Conservation (phyloP, 768 basidiomycete genomes). For the Russula vinacea region DNA sequence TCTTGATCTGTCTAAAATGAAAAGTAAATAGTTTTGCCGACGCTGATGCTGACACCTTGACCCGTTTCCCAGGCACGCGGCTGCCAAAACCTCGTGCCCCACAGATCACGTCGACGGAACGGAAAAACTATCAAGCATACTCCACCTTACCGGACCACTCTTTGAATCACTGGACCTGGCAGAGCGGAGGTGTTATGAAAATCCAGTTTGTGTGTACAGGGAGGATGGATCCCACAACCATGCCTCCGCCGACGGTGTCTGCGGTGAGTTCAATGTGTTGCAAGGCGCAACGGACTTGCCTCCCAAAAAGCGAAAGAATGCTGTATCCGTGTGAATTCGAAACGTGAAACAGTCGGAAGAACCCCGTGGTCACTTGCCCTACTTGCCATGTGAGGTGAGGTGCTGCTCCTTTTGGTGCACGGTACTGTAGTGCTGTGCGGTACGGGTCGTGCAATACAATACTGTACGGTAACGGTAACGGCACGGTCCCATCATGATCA, state of each 20-base stretch:
- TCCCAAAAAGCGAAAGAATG: background rate
- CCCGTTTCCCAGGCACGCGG: background rate
- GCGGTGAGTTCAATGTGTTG: background rate
- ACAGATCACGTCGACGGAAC: background rate
- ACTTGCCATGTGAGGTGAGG: background rate
- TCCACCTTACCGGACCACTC: background rate
- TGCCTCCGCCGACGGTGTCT: background rate
- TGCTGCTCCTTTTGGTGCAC: slow-evolving; percentile 7
- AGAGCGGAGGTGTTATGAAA: background rate
- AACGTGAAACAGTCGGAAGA: slow-evolving; percentile 6
- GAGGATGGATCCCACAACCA: background rate
- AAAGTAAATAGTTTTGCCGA: background rate
- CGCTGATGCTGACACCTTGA: too few relatives aligned
- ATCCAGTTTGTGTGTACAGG: background rate
- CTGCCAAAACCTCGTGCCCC: background rate
- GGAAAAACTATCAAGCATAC: background rate
- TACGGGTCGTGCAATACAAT: background rate
- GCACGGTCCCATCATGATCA: too few relatives aligned
- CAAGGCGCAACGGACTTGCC: background rate
- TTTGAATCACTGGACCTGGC: background rate
- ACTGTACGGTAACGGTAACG: too few relatives aligned
- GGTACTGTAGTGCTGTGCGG: too few relatives aligned
- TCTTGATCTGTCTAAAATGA: background rate
- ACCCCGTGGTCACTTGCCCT: background rate
- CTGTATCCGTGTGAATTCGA: background rate